Base-by-base conservation (phyloP, 2,329 filamentous ascomycete genomes). In the Mollisia scopiformis region DNA sequence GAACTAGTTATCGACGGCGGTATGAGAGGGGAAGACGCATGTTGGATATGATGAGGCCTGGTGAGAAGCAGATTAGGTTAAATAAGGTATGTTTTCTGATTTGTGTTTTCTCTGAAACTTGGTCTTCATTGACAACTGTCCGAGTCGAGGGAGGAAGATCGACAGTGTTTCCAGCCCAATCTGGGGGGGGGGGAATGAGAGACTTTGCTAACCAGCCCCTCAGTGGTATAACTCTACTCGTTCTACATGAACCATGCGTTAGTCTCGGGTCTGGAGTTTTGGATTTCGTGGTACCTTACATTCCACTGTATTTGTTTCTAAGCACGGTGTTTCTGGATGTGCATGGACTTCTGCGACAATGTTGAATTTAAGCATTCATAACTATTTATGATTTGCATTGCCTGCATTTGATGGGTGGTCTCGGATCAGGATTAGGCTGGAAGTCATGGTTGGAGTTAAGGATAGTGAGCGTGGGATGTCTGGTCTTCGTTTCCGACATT, bases 1-100 rank as follows among this genome's bases (percentile, higher is more conserved):
- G 62, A 16, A 52, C 57, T 11, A 43, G 13, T 33, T 69, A 69
- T 57, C 47, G 54, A 31, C 65, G 61, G 35, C 50, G 62, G 28
- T 69, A 62, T 62, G 58, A 62, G 39, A 58, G 66, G 25, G 68
- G 68, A 2, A 60, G 68, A n/a, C 58, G 62, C 25, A 60, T 60
- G 55, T 30, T 69, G 2, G 57, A 69, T 55, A 33, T 61, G 21
- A 7, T 5, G 13, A 28, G 58, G 21, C 37, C 55, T 2, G 61
- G 55, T 10, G 52, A 62, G 52, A 50, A 51, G 19, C 49, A 51
- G 30, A 2, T 25, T 10, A 10, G 49, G 3, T 51, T 51, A 19
- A 51, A 51, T 33, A 51, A 51, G 49, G 49, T 51, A 51, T 51
- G 49, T 51, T 2, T n/a, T 21, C 5, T 43, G 10, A 7, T 39